Evolutionary conservation across 1,284 basidiomycete species (phyloP).

Genomic region (Sporisorium scitamineum): DNA sequence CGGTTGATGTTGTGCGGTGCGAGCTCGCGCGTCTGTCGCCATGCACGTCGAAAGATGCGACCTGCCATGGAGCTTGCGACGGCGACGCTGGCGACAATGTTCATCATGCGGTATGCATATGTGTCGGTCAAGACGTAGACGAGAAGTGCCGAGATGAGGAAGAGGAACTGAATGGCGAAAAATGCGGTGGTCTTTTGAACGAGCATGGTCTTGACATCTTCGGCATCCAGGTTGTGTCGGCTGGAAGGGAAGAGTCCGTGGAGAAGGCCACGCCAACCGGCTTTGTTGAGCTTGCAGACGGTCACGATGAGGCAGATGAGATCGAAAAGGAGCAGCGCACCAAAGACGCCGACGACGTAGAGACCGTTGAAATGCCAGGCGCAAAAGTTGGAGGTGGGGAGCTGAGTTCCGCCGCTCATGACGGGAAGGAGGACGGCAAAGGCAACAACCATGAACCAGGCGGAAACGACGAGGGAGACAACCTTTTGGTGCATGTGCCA

Average conservation of each 20-base stretch:
- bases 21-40: slow-evolving; percentile 56
- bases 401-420: slow-evolving; percentile 33
- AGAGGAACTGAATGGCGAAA: slow-evolving; percentile 54
- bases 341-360: slow-evolving; percentile 48
- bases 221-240: slow-evolving; percentile 41
- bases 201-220: slow-evolving; percentile 61
- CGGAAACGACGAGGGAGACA: slow-evolving; percentile 46
- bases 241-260: slow-evolving; percentile 42
- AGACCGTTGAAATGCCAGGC: slow-evolving; percentile 46
- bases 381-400: slow-evolving; percentile 55
- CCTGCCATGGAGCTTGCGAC: slow-evolving; percentile 58
- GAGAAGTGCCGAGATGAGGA: slow-evolving; percentile 51
- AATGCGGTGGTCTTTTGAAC: slow-evolving; percentile 59
- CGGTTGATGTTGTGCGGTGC: slow-evolving; percentile 46
- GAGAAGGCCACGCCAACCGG: slow-evolving; percentile 51
- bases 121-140: slow-evolving; percentile 44
- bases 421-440: slow-evolving; percentile 47
- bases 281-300: slow-evolving; percentile 58
- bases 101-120: slow-evolving; percentile 53
- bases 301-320: slow-evolving; percentile 51
- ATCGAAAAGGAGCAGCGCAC: slow-evolving; percentile 50
- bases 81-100: slow-evolving; percentile 55
- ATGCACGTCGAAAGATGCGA: slow-evolving; percentile 57
- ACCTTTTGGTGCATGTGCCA: slow-evolving; percentile 54
- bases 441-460: slow-evolving; percentile 50